phyloP scores from a whole-genome alignment of 306 rosid species.

The Dalbergia cultrata region DNA sequence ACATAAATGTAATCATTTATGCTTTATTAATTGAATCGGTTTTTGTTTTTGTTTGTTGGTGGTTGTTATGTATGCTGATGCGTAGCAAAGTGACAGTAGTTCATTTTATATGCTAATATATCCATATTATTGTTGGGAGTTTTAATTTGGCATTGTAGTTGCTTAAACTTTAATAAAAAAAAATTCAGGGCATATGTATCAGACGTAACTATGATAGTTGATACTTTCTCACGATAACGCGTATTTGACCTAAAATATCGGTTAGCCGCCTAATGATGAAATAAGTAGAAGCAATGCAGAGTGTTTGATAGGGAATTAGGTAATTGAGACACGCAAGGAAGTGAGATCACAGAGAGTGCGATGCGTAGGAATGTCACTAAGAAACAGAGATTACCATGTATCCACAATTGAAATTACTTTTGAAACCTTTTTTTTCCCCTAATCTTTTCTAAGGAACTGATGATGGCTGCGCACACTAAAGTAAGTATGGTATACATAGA shows the following conservation, averaged over 20 bases:
- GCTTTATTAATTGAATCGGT: neutral
- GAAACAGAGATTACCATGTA: neutral
- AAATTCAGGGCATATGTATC: constrained; percentile 10
- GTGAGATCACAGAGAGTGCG: constrained; percentile 39
- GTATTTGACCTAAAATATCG: constrained; percentile 44
- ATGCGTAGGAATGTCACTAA: constrained; percentile 15
- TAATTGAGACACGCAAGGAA: constrained; percentile 45
- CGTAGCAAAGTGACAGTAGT: constrained; percentile 16
- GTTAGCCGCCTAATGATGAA: constrained; percentile 31
- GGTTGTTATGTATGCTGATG: constrained; percentile 2
- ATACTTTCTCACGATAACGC: constrained; percentile 48
- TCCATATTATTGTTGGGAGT: neutral
- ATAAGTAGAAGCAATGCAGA: constrained; percentile 17
- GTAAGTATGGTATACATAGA: neutral
- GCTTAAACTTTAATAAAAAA: constrained; percentile 30
- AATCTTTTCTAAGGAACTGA: constrained; percentile 28
- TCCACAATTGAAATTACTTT: constrained; percentile 32
- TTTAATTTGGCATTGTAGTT: constrained; percentile 3
- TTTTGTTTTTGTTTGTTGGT: neutral
- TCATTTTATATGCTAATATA: neutral
- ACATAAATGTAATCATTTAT: neutral
- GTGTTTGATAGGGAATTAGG: constrained; percentile 41
- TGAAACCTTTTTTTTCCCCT: constrained; percentile 8
- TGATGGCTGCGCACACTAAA: constrained; percentile 42
- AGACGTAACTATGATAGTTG: constrained; percentile 44